These are phyloP conservation scores for Hirsutella thompsonii DNA, from an alignment of 2,329 filamentous ascomycete genomes.

Conservation along the genomic window DNA sequence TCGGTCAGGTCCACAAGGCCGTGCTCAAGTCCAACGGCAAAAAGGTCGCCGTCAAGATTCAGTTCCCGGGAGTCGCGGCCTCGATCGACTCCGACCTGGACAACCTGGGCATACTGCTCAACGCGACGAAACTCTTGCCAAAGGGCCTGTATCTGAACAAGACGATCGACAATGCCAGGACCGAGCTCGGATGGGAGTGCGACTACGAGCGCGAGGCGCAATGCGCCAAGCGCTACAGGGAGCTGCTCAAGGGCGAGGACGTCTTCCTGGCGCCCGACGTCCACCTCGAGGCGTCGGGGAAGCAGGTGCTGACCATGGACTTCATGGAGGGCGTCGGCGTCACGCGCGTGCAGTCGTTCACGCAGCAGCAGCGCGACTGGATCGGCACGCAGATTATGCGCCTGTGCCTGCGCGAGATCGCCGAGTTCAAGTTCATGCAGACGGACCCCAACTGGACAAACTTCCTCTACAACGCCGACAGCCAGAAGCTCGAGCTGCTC, in stretches of 20 bases:
- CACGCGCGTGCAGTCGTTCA: conserved; percentile 63
- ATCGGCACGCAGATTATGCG: conserved; percentile 90
- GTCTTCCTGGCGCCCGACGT: conserved; percentile 72
- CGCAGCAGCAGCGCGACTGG: conserved; percentile 82
- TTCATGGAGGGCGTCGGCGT: conserved; percentile 79
- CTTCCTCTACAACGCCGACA: conserved; percentile 73
- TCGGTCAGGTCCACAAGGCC: conserved; percentile 89
- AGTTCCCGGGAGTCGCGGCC: conserved; percentile 90
- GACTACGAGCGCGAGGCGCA: conserved; percentile 84
- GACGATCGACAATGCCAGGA: conserved; percentile 88
- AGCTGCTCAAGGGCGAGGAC: conserved; percentile 55
- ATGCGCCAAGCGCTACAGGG: conserved; percentile 63
- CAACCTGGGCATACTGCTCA: conserved; percentile 82
- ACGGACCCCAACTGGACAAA: conserved; percentile 99
- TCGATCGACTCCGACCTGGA: conserved; percentile 95
- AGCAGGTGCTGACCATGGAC: conserved; percentile 85
- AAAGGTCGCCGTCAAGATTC: conserved; percentile 85
- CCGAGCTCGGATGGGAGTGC: conserved; percentile 92
- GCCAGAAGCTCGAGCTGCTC: conserved; percentile 69
- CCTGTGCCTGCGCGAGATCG: conserved; percentile 83
- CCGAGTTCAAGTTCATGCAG: conserved; percentile 96
- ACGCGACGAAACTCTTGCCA: conserved; percentile 78
- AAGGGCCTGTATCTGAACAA: conserved; percentile 91
- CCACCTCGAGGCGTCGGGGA: conserved; percentile 66
- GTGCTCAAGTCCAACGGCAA: conserved; percentile 61